phyloP scores from a whole-genome alignment of 192 early-diverging fungal genomes.

The Neocallimastix lanati region DNA sequence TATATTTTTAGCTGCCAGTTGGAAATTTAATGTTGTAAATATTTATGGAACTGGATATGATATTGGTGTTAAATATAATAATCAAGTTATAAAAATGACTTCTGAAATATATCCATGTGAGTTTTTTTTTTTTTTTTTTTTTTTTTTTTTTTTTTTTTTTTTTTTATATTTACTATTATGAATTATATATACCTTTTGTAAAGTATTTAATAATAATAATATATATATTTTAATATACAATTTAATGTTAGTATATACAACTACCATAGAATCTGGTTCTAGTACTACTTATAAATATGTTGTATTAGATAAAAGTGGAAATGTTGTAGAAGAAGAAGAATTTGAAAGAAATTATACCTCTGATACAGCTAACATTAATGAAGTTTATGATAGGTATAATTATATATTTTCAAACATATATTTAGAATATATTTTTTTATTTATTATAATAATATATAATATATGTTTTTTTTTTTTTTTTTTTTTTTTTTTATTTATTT shows the following conservation, averaged over 20 bases:
- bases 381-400: not conserved
- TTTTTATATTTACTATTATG: too few relatives aligned
- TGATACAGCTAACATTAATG: not conserved
- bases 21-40: not conserved
- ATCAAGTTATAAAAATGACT: not conserved
- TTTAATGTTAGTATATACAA: too few relatives aligned
- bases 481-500: too few relatives aligned
- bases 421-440: too few relatives aligned
- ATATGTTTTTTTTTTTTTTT: too few relatives aligned
- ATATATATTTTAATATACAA: too few relatives aligned
- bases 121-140: too few relatives aligned
- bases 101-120: not conserved
- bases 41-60: not conserved
- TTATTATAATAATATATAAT: too few relatives aligned
- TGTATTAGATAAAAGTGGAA: not conserved
- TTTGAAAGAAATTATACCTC: not conserved
- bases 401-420: not conserved
- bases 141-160: too few relatives aligned
- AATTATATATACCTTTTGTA: too few relatives aligned
- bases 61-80: not conserved
- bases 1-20: not conserved
- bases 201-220: too few relatives aligned
- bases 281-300: not conserved
- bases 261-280: not conserved
- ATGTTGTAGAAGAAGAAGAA: not conserved